A percentile compares a stretch with the other conserved stretches of the same genome.
Conservation (phyloP, 163 green algal genomes). For the Smithsoniella earleae region DNA sequence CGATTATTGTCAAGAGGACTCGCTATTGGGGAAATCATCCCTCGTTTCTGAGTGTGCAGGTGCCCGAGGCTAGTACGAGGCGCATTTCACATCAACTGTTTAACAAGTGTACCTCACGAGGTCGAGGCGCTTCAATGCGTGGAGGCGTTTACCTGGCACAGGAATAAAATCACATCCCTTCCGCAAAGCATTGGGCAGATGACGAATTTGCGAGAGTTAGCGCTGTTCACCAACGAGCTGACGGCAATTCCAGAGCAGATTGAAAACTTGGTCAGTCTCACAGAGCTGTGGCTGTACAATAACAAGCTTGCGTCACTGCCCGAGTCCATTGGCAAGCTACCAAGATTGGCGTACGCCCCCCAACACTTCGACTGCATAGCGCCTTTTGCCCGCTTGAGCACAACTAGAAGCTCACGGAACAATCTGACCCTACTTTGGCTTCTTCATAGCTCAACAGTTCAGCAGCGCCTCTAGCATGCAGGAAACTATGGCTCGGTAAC, state of each 20-base stretch:
- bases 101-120: background rate
- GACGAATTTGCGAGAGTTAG: slow-evolving; percentile 13
- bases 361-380: background rate
- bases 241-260: background rate
- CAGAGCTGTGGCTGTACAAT: slow-evolving; percentile 24
- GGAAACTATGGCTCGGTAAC: slow-evolving; percentile 21
- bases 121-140: background rate
- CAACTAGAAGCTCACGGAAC: background rate
- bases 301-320: slow-evolving; percentile 13
- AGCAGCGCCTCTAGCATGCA: background rate
- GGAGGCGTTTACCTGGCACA: slow-evolving; percentile 8
- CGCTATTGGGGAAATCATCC: background rate
- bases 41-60: no score
- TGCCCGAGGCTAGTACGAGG: slow-evolving; percentile 22
- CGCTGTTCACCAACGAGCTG: slow-evolving; percentile 19
- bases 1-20: background rate
- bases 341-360: background rate
- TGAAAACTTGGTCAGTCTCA: background rate
- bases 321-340: background rate
- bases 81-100: slow-evolving; percentile 20
- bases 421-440: background rate
- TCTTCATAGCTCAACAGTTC: background rate
- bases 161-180: background rate
- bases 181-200: background rate
- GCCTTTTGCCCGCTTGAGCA: background rate